phyloP scores from a whole-genome alignment of 2,329 filamentous ascomycete genomes.

The Fusarium newnesense region DNA sequence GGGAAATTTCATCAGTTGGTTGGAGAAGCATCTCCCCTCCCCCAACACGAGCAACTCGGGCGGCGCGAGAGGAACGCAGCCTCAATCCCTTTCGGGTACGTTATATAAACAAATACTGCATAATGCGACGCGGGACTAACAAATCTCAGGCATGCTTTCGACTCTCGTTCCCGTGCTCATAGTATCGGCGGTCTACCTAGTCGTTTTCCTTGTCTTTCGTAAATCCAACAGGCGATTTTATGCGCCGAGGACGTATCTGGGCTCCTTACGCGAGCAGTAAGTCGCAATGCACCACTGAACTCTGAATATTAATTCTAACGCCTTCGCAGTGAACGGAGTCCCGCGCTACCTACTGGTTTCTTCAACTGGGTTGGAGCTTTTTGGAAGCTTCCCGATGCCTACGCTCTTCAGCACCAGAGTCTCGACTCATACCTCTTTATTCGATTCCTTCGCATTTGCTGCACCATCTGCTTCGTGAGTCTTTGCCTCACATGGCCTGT shows the following conservation, averaged over 20 bases:
- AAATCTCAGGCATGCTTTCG: conserved; percentile 53
- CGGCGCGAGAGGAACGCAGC: conserved; percentile 39
- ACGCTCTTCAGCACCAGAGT: conserved; percentile 85
- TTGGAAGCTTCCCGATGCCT: conserved; percentile 75
- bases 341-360: conserved; percentile 64
- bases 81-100: conserved; percentile 51
- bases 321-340: conserved; percentile 62
- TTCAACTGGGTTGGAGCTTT: conserved; percentile 72
- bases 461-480: conserved; percentile 83
- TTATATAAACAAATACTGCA: neutral
- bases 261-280: conserved; percentile 61
- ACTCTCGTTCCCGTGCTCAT: conserved; percentile 65
- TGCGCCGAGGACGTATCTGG: conserved; percentile 63
- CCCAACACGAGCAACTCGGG: conserved; percentile 42
- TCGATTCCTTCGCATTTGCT: conserved; percentile 81
- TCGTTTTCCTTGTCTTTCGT: conserved; percentile 62
- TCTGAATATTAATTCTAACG: conserved; percentile 20
- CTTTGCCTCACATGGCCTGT: conserved; percentile 86
- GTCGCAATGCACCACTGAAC: conserved; percentile 30
- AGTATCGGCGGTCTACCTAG: conserved; percentile 60
- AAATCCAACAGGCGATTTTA: conserved; percentile 64
- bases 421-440: conserved; percentile 91
- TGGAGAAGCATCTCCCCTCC: conserved; percentile 47
- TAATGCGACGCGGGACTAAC: conserved; percentile 10
- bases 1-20: conserved; percentile 54